Evolutionary conservation across 2,329 filamentous ascomycete genomes (phyloP).

Genomic region (Monilinia polystroma): DNA sequence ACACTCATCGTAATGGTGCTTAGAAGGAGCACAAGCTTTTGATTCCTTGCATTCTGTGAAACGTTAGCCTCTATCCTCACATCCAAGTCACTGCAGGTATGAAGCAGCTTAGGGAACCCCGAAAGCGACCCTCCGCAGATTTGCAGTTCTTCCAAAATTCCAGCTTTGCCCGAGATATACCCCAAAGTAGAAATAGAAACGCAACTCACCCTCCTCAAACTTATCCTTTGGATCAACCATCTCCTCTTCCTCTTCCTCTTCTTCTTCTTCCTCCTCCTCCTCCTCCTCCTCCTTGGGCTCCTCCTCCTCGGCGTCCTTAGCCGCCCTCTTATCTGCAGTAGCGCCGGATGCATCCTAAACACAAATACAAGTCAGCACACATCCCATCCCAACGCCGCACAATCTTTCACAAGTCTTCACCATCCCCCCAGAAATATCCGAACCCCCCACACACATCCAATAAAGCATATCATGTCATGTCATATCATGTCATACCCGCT

Average conservation of each 20-base stretch:
- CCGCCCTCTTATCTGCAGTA: conserved; percentile 36
- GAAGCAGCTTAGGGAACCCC: not conserved
- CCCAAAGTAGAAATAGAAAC: conserved; percentile 15
- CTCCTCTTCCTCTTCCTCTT: conserved; percentile 71
- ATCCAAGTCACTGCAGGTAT: not conserved
- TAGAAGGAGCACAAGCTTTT: conserved; percentile 77
- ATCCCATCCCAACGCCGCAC: not conserved
- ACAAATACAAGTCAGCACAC: not conserved
- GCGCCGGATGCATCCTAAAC: conserved; percentile 30
- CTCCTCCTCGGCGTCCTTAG: conserved; percentile 42
- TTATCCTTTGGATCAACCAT: conserved; percentile 81
- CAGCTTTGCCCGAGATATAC: not conserved
- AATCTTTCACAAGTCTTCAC: not conserved
- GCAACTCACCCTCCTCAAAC: conserved; percentile 83
- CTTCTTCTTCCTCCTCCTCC: conserved; percentile 53
- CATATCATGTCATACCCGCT: not conserved
- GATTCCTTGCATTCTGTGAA: conserved; percentile 82
- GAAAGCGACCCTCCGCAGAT: not conserved
- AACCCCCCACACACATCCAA: conserved; percentile 11
- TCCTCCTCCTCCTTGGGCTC: conserved; percentile 43
- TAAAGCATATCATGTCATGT: not conserved
- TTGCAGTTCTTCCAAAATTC: not conserved
- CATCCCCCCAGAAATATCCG: not conserved
- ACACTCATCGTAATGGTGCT: conserved; percentile 99
- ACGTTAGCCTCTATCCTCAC: conserved; percentile 26